These are phyloP conservation scores for Penicillium sp. DNA, from an alignment of 2,329 filamentous ascomycete genomes.

Conservation along the genomic window DNA sequence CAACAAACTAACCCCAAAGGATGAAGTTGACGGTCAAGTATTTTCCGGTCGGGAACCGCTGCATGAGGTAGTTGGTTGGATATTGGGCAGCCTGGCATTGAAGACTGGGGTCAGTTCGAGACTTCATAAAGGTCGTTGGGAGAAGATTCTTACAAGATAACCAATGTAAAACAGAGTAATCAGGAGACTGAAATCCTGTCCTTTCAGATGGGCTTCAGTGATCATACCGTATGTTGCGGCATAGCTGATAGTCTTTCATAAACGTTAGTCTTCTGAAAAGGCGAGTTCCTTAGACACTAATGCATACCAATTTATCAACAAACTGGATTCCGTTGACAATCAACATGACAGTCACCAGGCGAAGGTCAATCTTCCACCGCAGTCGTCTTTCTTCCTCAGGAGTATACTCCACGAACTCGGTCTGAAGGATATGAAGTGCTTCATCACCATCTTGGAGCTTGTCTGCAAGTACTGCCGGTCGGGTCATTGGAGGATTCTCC, in stretches of 20 bases:
- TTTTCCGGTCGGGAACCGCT: neutral
- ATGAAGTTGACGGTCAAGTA: neutral
- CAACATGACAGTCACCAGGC: neutral
- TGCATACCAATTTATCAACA: neutral
- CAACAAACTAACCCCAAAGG: neutral
- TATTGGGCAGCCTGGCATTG: neutral
- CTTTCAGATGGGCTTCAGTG: neutral
- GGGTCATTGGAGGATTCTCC: slow-evolving; percentile 8
- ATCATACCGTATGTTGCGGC: neutral
- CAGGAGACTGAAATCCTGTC: neutral
- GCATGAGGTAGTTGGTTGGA: neutral
- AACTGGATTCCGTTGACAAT: neutral
- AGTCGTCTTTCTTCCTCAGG: neutral
- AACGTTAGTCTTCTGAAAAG: neutral
- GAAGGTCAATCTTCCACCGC: neutral
- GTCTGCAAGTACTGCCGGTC: slow-evolving; percentile 1
- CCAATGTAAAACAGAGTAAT: neutral
- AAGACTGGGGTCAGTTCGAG: neutral
- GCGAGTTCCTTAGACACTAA: neutral
- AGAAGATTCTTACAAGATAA: neutral
- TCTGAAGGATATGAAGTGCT: neutral
- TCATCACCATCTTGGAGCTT: slow-evolving; percentile 7
- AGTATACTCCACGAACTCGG: neutral
- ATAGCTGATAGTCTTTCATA: neutral
- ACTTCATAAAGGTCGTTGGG: neutral